These are phyloP conservation scores for Cladophialophora chaetospira DNA, from an alignment of 2,329 filamentous ascomycete genomes.

Conservation along the genomic window DNA sequence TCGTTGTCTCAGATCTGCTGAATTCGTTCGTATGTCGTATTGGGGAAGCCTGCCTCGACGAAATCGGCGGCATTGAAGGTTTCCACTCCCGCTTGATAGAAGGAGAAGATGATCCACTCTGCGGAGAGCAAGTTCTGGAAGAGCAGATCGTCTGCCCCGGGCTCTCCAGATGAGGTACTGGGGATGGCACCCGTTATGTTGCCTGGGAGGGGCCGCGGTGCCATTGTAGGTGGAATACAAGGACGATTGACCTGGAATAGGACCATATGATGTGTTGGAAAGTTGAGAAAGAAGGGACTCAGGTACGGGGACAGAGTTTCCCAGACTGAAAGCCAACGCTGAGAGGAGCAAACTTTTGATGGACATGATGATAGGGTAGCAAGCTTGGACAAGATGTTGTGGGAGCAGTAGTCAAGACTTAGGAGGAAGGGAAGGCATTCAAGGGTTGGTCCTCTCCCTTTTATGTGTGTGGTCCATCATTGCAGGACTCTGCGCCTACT, in stretches of 20 bases:
- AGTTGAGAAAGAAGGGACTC: neutral
- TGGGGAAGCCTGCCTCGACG: constrained; percentile 40
- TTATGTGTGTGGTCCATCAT: no score
- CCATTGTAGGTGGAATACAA: constrained; percentile 41
- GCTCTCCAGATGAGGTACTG: constrained; percentile 35
- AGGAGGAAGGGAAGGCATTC: no score
- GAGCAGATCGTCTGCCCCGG: constrained; percentile 45
- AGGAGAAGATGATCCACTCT: constrained; percentile 50
- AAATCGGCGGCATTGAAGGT: constrained; percentile 43
- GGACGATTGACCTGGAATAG: constrained; percentile 38
- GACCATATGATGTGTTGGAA: constrained; percentile 29
- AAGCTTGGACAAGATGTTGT: no score
- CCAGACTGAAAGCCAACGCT: no score
- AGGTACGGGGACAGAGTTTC: neutral
- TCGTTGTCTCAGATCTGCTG: constrained; percentile 50
- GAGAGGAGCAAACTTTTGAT: no score
- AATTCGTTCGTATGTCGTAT: constrained; percentile 45
- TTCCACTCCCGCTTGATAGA: constrained; percentile 49
- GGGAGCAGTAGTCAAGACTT: no score
- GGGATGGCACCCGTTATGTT: constrained; percentile 41
- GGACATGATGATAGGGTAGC: no score
- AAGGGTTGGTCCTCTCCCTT: no score
- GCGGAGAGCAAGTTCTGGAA: constrained; percentile 50
- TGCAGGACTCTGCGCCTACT: no score
- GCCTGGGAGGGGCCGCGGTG: constrained; percentile 39